A percentile compares a stretch with the other conserved stretches of the same genome.
Evolutionary conservation across 78 protist genomes (phyloP).

Genomic region (Dictyostelium discoideum): dicty_2.7 NC_007091.3:1267501-1268000

Average conservation of each 20-base stretch:
- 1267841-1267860: not conserved
- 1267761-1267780: constrained; percentile 39
- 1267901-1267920: not conserved
- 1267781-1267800: not conserved
- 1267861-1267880: not conserved
- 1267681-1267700: constrained; percentile 11
- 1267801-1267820: not conserved
- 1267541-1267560: not conserved
- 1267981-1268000: constrained; percentile 4
- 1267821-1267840: not conserved
- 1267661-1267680: not conserved
- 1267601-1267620: not conserved
- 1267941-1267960: not conserved
- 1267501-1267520: constrained; percentile 32
- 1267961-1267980: constrained; percentile 28
- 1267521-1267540: not conserved
- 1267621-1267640: not conserved
- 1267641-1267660: constrained; percentile 10
- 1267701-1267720: constrained; percentile 16
- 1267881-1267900: not conserved
- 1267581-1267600: not conserved
- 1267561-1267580: not conserved
- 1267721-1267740: not conserved
- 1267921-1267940: constrained; percentile 7
- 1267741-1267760: not conserved